Conservation (phyloP, 306 rosid species). For the Dalbergia cochinchinensis region DNA sequence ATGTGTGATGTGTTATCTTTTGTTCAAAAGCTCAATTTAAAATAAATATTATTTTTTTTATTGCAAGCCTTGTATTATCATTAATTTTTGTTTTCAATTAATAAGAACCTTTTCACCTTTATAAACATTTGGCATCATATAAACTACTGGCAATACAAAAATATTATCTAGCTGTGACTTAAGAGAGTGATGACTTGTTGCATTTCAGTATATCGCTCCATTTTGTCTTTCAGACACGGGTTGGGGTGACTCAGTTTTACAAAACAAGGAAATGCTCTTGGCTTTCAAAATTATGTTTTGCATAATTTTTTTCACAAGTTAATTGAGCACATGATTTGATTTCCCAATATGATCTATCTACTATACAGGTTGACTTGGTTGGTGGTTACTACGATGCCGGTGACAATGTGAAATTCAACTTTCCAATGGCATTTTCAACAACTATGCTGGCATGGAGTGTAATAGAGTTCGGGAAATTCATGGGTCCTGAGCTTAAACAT, state of each 20-base stretch:
- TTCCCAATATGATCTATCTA: background rate
- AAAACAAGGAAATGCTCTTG: background rate
- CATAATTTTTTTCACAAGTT: background rate
- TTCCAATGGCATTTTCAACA: slow-evolving; percentile 69
- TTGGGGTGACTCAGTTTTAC: background rate
- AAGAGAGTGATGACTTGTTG: background rate
- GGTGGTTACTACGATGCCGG: slow-evolving; percentile 73
- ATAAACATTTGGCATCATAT: background rate
- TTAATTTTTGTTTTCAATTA: background rate
- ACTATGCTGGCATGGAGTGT: slow-evolving; percentile 70
- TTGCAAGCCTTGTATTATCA: background rate
- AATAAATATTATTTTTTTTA: background rate
- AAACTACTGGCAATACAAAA: background rate
- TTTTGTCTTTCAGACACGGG: background rate
- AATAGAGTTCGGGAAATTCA: slow-evolving; percentile 54
- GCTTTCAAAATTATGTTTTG: background rate
- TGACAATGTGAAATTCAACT: slow-evolving; percentile 69
- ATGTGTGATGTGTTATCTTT: slow-evolving; percentile 2
- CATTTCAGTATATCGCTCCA: slow-evolving; percentile 2
- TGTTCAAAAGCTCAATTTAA: background rate
- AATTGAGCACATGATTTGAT: slow-evolving; percentile 5
- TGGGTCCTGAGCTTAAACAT: slow-evolving; percentile 48
- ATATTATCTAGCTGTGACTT: background rate
- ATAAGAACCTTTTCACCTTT: no score
- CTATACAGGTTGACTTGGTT: slow-evolving; percentile 55